phyloP scores from a whole-genome alignment of 495 filamentous ascomycete genomes.

The Penicillium paradoxum region DNA sequence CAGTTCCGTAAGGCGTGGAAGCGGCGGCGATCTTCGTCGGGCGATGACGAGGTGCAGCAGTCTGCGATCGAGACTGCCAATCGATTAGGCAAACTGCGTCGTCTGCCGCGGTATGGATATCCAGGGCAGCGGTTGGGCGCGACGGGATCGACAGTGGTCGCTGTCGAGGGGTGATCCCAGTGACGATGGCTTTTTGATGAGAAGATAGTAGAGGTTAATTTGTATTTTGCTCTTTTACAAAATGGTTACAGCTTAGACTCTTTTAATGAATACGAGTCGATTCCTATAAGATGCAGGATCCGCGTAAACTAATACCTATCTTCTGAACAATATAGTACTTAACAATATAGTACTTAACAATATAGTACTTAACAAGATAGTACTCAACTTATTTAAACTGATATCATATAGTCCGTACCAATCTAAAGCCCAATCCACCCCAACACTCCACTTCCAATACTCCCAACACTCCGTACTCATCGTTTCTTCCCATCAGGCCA shows the following conservation, averaged over 20 bases:
- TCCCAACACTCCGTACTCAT: neutral
- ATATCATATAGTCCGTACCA: too few relatives aligned
- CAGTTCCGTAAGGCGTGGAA: constrained; percentile 40
- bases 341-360: too few relatives aligned
- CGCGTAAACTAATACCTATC: too few relatives aligned
- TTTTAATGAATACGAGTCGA: too few relatives aligned
- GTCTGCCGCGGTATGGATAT: constrained; percentile 15
- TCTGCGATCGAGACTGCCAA: neutral
- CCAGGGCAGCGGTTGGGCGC: constrained; percentile 7
- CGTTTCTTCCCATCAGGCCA: constrained; percentile 16
- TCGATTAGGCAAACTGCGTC: constrained; percentile 14
- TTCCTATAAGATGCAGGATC: too few relatives aligned
- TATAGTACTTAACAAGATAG: too few relatives aligned
- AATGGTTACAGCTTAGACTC: too few relatives aligned
- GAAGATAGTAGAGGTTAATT: neutral
- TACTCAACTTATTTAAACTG: too few relatives aligned
- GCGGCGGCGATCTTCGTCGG: constrained; percentile 16
- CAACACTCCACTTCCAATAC: too few relatives aligned
- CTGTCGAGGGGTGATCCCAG: constrained; percentile 11
- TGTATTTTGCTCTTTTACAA: neutral
- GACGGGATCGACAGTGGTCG: constrained; percentile 10
- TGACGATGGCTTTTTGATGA: neutral
- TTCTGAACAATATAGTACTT: too few relatives aligned
- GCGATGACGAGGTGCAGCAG: neutral
- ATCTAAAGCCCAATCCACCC: too few relatives aligned